These are phyloP conservation scores for Prunus yedoensis DNA, from an alignment of 331 rosid species.

Conservation along the genomic window DNA sequence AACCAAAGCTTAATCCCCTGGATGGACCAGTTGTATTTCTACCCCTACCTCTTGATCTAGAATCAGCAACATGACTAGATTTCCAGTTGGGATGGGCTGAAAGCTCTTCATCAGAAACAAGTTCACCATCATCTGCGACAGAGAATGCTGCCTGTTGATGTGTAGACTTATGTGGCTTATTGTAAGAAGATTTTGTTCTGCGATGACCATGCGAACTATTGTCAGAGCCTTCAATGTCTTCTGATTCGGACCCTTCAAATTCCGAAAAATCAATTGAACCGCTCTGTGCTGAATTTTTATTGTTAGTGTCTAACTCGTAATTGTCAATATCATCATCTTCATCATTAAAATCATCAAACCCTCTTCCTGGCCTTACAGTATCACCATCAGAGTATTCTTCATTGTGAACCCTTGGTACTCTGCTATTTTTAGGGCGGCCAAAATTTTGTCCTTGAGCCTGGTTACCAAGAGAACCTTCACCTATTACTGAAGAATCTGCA, in stretches of 20 bases:
- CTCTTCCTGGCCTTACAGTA: constrained; percentile 48
- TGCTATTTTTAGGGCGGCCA: constrained; percentile 34
- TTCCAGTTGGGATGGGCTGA: constrained; percentile 58
- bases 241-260: constrained; percentile 51
- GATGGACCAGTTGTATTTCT: constrained; percentile 40
- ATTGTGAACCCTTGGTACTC: constrained; percentile 42
- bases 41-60: constrained; percentile 44
- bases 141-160: constrained; percentile 48
- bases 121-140: constrained; percentile 57
- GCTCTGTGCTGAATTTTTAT: constrained; percentile 39
- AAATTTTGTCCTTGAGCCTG: constrained; percentile 45
- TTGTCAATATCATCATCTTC: constrained; percentile 84
- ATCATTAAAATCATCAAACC: constrained; percentile 94
- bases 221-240: constrained; percentile 39
- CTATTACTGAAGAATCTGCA: constrained; percentile 70
- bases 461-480: constrained; percentile 44
- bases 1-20: constrained; percentile 72
- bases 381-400: constrained; percentile 46
- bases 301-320: constrained; percentile 64
- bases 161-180: constrained; percentile 30
- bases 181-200: constrained; percentile 35
- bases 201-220: constrained; percentile 19
- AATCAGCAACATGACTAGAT: constrained; percentile 57
- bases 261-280: constrained; percentile 53
- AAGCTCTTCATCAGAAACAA: constrained; percentile 46